These are phyloP conservation scores for Alternaria ventricosa DNA, from an alignment of 2,329 filamentous ascomycete genomes.

Conservation along the genomic window DNA sequence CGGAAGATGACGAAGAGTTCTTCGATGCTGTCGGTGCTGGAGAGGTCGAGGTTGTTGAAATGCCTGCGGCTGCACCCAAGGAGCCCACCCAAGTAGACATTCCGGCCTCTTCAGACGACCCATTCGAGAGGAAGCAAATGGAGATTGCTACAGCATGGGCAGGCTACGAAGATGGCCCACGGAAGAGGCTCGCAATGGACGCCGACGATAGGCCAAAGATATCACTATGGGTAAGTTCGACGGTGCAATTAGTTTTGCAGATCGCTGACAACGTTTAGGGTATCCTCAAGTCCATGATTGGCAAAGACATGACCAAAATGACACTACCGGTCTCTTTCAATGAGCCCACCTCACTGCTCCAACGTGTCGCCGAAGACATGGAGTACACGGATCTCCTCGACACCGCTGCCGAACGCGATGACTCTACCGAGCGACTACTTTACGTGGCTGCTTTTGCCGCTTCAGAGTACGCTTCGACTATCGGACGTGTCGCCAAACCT, in stretches of 20 bases:
- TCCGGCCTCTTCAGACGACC: slow-evolving; percentile 51
- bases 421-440: slow-evolving; percentile 89
- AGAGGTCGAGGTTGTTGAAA: slow-evolving; percentile 79
- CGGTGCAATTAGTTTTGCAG: background rate
- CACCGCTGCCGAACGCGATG: slow-evolving; percentile 79
- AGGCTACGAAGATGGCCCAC: slow-evolving; percentile 89
- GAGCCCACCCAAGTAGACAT: slow-evolving; percentile 43
- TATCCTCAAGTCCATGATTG: slow-evolving; percentile 99
- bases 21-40: slow-evolving; percentile 97
- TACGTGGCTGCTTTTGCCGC: slow-evolving; percentile 96
- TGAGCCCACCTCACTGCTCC: slow-evolving; percentile 92
- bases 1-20: slow-evolving; percentile 86
- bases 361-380: slow-evolving; percentile 96
- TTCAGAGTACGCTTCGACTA: slow-evolving; percentile 95
- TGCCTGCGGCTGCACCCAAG: slow-evolving; percentile 57
- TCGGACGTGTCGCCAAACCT: slow-evolving; percentile 94
- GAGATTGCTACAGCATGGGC: slow-evolving; percentile 81
- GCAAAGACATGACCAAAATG: slow-evolving; percentile 99
- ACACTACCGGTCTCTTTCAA: slow-evolving; percentile 98
- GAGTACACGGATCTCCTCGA: slow-evolving; percentile 95
- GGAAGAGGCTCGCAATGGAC: slow-evolving; percentile 83
- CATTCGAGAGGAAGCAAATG: slow-evolving; percentile 57
- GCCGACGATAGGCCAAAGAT: slow-evolving; percentile 92
- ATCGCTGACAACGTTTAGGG: slow-evolving; percentile 62
- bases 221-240: slow-evolving; percentile 78